Conservation (phyloP, 305 asterid genomes). For the Caryopteris hybrid region DNA sequence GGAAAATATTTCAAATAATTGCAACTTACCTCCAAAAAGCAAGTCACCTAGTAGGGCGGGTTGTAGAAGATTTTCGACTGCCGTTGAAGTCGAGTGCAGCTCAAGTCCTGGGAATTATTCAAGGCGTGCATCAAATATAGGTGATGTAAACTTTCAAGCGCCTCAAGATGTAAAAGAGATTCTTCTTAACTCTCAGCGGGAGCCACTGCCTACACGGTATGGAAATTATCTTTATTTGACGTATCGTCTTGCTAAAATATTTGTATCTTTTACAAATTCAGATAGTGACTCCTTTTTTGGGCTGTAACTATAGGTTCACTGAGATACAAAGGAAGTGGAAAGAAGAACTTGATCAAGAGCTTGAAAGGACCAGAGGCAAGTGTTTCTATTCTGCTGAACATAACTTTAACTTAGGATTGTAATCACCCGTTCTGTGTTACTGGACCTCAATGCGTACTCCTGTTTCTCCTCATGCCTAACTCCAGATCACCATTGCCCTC, state of each 20-base stretch:
- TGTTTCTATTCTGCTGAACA: not conserved
- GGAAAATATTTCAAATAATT: constrained; percentile 55
- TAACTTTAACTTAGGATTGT: not conserved
- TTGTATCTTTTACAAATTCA: not conserved
- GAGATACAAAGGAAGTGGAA: constrained; percentile 84
- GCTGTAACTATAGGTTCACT: constrained; percentile 14
- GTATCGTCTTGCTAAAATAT: not conserved
- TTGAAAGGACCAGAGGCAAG: constrained; percentile 75
- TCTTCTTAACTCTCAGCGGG: constrained; percentile 38
- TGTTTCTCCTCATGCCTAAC: not conserved
- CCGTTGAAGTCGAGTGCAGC: constrained; percentile 41
- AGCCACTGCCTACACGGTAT: constrained; percentile 50
- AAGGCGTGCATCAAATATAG: constrained; percentile 52
- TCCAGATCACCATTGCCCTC: not conserved
- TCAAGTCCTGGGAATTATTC: constrained; percentile 47
- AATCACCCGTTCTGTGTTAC: not conserved
- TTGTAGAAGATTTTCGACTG: constrained; percentile 59
- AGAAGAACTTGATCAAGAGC: constrained; percentile 87
- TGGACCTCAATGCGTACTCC: not conserved
- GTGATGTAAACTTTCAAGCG: constrained; percentile 35
- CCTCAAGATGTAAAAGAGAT: constrained; percentile 45
- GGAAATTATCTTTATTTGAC: not conserved
- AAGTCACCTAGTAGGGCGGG: constrained; percentile 49
- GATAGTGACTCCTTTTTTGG: not conserved
- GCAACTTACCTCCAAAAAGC: constrained; percentile 61